Evolutionary conservation across 2,329 filamentous ascomycete species (phyloP), one percentile per base, ranked within the genome.

Genomic region (Chaetomiaceae sp.): DNA sequence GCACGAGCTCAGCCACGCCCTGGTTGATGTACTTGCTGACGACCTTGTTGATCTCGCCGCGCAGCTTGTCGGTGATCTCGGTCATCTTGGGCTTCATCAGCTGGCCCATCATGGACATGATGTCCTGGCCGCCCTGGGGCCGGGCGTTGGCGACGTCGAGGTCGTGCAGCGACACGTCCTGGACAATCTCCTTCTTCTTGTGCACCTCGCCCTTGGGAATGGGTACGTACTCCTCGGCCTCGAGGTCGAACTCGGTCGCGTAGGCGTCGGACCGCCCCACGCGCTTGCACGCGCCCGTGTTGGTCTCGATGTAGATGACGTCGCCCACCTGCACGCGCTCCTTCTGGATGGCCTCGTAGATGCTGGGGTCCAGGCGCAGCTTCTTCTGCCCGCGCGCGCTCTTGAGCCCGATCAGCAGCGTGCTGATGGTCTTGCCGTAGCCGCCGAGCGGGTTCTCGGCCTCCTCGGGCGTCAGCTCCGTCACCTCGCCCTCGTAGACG

Each of bases 41-140:
- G 25, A 99, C 92, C 75, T 97, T 97, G 81, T 99, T 96, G 75
- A 99, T 97, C 74, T 99, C 93, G 50, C 82, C 77, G 54, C 93
- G 83, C 65, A 99, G 75, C 76, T 99, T 99, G 72, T 99, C 93
- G 25, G 93, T 99, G 65, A 99, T 97, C 70, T 99, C 93, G 5
- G 93, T 99, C 84, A 96, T 96, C 76, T 95, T 95, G 55, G 93
- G 93, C 79, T 97, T 97, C 90, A 97, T 96, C 65, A 99, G 74
- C 72, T 99, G 93, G 63, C 93, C 93, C 92, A 99, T 97, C 93
- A 99, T 97, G 75, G 91, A 96, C 91, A 99, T 97, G 60, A 99
- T 95, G 69, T 99, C 93, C 76, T 99, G 93, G 39, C 93, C 93
- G 47, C 93, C 93, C 74, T 97, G 90, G 4, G 93, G 93, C 63